Evolutionary conservation across 768 basidiomycete species (phyloP).

Genomic region (Boletus vinaceobasis): DNA sequence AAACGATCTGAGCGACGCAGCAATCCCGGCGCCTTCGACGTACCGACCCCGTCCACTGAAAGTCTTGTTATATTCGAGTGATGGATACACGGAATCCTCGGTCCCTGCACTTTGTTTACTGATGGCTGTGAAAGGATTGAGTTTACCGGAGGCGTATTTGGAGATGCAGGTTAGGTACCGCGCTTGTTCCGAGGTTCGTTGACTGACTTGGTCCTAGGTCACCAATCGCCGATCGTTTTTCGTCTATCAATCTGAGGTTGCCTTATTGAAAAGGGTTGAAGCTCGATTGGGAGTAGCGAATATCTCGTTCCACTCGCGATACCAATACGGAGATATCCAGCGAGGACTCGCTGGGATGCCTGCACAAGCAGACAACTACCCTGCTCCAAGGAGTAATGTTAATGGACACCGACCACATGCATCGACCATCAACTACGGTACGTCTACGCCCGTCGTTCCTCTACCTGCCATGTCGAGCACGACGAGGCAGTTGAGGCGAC

Average conservation of each 20-base stretch:
- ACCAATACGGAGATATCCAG: slow-evolving; percentile 21
- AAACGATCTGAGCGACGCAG: slow-evolving; percentile 9
- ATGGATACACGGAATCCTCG: slow-evolving; percentile 92
- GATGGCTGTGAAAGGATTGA: slow-evolving; percentile 68
- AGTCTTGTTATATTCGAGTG: slow-evolving; percentile 75
- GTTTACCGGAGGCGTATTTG: slow-evolving; percentile 87
- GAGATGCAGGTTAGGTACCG: slow-evolving; percentile 60
- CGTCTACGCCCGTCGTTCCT: slow-evolving; percentile 8
- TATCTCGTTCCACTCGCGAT: slow-evolving; percentile 22
- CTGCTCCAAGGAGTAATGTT: slow-evolving; percentile 6
- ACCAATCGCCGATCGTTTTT: slow-evolving; percentile 82
- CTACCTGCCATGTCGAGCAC: slow-evolving; percentile 3
- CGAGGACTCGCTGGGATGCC: slow-evolving; percentile 12
- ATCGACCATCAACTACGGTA: slow-evolving; percentile 18
- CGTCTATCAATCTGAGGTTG: slow-evolving; percentile 81
- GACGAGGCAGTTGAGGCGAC: slow-evolving; percentile 40
- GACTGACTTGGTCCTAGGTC: slow-evolving; percentile 33
- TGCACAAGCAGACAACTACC: slow-evolving; percentile 6
- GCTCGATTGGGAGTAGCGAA: slow-evolving; percentile 34
- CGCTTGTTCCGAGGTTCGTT: background rate
- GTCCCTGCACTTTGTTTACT: slow-evolving; percentile 83
- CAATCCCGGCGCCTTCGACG: slow-evolving; percentile 18
- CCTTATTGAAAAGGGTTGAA: slow-evolving; percentile 70
- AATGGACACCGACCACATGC: slow-evolving; percentile 24
- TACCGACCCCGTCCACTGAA: slow-evolving; percentile 61